Conservation (phyloP, 495 filamentous ascomycete genomes). For the Tetracladium marchalianum region DNA sequence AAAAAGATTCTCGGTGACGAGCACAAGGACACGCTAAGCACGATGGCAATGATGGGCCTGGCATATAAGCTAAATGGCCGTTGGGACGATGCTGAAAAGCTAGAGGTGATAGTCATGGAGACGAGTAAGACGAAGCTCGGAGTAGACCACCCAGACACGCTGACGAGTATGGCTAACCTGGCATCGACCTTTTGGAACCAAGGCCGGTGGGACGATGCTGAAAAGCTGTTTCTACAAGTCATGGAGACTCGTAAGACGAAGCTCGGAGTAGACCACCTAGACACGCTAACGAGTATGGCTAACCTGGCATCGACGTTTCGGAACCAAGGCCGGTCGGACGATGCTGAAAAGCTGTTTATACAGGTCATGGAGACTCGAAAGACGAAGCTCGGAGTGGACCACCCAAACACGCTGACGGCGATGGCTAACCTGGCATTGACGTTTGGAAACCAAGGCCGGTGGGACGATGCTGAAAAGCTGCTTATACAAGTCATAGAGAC, state of each 20-base stretch:
- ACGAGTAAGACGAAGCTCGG: constrained; percentile 6
- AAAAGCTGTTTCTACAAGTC: constrained; percentile 15
- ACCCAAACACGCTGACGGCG: constrained; percentile 25
- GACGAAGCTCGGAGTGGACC: constrained; percentile 19
- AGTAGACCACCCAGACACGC: constrained; percentile 17
- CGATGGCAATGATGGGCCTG: constrained; percentile 13
- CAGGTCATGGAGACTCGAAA: constrained; percentile 10
- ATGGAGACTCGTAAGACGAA: constrained; percentile 1
- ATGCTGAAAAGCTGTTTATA: constrained; percentile 23
- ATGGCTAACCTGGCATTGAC: constrained; percentile 24
- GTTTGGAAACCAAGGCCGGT: too few relatives aligned
- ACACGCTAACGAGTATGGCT: constrained; percentile 14
- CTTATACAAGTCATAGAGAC: constrained; percentile 2
- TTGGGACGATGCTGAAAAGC: constrained; percentile 24
- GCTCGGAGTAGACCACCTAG: constrained; percentile 2
- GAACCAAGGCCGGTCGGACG: constrained; percentile 19
- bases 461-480: background rate
- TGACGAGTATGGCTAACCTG: constrained; percentile 22
- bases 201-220: constrained; percentile 21
- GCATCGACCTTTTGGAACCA: constrained; percentile 12
- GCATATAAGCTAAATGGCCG: constrained; percentile 18
- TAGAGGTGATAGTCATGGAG: constrained; percentile 21
- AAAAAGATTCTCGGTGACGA: constrained; percentile 17
- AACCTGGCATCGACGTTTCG: constrained; percentile 22
- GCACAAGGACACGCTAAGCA: constrained; percentile 17